Evolutionary conservation across 2,329 filamentous ascomycete genomes (phyloP).

Genomic region (Pseudogymnoascus sp.): DNA sequence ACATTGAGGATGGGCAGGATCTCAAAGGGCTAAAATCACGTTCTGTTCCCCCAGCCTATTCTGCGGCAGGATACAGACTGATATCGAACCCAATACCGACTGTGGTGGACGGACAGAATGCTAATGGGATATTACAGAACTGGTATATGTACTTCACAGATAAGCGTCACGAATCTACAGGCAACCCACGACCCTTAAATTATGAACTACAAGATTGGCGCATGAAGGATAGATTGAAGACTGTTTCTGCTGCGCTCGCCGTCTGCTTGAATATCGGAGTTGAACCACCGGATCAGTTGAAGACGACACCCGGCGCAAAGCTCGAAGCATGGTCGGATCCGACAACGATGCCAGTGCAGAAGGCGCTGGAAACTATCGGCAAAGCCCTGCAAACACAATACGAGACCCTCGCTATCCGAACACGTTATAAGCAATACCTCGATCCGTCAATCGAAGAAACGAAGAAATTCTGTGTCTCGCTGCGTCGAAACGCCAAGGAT

Average conservation of each 20-base stretch:
- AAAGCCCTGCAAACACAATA: constrained; percentile 96
- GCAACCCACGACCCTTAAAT: constrained; percentile 64
- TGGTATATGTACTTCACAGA: constrained; percentile 99
- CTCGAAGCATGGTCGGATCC: constrained; percentile 97
- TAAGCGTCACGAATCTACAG: constrained; percentile 92
- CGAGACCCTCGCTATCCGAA: constrained; percentile 86
- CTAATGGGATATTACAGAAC: constrained; percentile 48
- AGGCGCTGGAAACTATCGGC: constrained; percentile 87
- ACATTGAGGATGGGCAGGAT: background rate
- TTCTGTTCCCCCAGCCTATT: background rate
- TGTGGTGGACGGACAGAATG: constrained; percentile 1
- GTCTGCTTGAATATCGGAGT: constrained; percentile 97
- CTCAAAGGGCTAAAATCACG: background rate
- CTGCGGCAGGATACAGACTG: background rate
- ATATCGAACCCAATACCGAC: background rate
- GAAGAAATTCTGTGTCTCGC: constrained; percentile 87
- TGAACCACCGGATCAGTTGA: constrained; percentile 92
- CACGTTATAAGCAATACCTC: constrained; percentile 94
- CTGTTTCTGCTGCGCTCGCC: constrained; percentile 86
- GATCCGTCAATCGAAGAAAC: constrained; percentile 97
- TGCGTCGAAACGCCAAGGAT: constrained; percentile 88
- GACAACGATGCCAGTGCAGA: constrained; percentile 67
- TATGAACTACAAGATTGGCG: constrained; percentile 84
- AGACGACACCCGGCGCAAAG: constrained; percentile 87
- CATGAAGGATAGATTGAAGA: constrained; percentile 93